Evolutionary conservation across 495 filamentous ascomycete species (phyloP).

Genomic region (Penicillium daleae): DNA sequence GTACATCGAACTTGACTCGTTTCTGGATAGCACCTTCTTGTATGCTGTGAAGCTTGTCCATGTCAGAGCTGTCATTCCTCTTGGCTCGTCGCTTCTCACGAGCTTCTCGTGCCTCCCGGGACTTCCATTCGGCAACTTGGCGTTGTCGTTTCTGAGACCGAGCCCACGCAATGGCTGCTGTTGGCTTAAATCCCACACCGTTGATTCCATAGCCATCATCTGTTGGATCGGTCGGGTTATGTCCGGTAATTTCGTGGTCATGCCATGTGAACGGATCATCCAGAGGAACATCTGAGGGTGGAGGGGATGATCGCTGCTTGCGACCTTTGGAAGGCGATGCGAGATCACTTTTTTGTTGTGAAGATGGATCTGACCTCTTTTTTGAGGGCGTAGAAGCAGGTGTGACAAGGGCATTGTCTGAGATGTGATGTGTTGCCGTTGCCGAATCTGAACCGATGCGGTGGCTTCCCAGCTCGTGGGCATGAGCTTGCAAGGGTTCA

Average conservation of each 20-base stretch:
- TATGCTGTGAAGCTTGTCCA: conserved; percentile 37
- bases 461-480: conserved; percentile 14
- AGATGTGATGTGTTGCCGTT: background rate
- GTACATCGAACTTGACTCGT: conserved; percentile 49
- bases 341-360: conserved; percentile 33
- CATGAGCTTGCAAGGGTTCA: conserved; percentile 19
- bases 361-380: conserved; percentile 20
- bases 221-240: conserved; percentile 71
- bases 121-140: conserved; percentile 84
- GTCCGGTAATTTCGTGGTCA: conserved; percentile 82
- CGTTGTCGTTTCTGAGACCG: conserved; percentile 73
- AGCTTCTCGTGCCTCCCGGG: conserved; percentile 81
- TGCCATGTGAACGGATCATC: conserved; percentile 72
- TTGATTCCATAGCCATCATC: conserved; percentile 84
- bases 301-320: conserved; percentile 49
- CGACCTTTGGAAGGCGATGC: conserved; percentile 32
- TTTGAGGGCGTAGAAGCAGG: conserved; percentile 24
- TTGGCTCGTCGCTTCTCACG: conserved; percentile 72
- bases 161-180: conserved; percentile 77
- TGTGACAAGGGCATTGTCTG: conserved; percentile 6
- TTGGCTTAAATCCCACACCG: conserved; percentile 90
- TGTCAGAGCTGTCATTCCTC: conserved; percentile 49
- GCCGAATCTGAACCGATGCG: background rate
- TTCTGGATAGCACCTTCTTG: conserved; percentile 45
- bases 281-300: conserved; percentile 41